phyloP scores from a whole-genome alignment of 2,329 filamentous ascomycete species.

The Exophiala xenobiotica region DNA sequence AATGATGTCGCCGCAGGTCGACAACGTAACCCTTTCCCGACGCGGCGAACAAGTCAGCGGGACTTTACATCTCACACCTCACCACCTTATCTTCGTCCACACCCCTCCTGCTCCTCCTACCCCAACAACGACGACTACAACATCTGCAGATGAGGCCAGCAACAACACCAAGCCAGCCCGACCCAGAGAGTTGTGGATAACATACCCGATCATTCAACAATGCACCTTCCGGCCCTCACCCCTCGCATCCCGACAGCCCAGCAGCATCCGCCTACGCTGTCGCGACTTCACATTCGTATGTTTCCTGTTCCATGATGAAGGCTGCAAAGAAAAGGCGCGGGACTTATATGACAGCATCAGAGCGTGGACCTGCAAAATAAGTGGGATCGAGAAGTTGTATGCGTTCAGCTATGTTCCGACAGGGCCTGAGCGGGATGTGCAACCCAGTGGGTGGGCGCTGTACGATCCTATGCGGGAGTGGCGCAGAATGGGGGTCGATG shows the following conservation, averaged over 20 bases:
- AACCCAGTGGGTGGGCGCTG: constrained; percentile 69
- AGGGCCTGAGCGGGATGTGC: constrained; percentile 64
- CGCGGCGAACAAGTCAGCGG: constrained; percentile 58
- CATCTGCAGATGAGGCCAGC: constrained; percentile 39
- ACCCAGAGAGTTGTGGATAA: constrained; percentile 81
- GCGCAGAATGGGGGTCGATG: constrained; percentile 79
- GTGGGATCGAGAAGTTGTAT: constrained; percentile 82
- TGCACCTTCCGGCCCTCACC: constrained; percentile 76
- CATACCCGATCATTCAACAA: constrained; percentile 84
- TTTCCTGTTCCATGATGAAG: constrained; percentile 77
- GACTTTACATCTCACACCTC: constrained; percentile 61
- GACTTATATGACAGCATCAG: constrained; percentile 88
- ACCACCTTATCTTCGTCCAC: constrained; percentile 65
- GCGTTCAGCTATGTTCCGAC: constrained; percentile 83
- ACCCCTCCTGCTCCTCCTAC: constrained; percentile 40
- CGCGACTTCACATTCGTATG: constrained; percentile 93
- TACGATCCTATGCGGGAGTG: constrained; percentile 88
- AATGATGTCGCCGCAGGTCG: constrained; percentile 39
- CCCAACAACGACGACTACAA: constrained; percentile 51
- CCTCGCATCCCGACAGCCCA: constrained; percentile 65
- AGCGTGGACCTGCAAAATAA: constrained; percentile 74
- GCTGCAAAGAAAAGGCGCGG: constrained; percentile 58
- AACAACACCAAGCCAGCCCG: constrained; percentile 41
- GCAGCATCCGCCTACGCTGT: constrained; percentile 82
- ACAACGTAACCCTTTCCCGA: constrained; percentile 59